Percentiles rank a stretch among this genome's conserved stretches.
These are phyloP conservation scores for Colletotrichum sp. DNA, from an alignment of 2,329 filamentous ascomycete species.

Conservation along the genomic window DNA sequence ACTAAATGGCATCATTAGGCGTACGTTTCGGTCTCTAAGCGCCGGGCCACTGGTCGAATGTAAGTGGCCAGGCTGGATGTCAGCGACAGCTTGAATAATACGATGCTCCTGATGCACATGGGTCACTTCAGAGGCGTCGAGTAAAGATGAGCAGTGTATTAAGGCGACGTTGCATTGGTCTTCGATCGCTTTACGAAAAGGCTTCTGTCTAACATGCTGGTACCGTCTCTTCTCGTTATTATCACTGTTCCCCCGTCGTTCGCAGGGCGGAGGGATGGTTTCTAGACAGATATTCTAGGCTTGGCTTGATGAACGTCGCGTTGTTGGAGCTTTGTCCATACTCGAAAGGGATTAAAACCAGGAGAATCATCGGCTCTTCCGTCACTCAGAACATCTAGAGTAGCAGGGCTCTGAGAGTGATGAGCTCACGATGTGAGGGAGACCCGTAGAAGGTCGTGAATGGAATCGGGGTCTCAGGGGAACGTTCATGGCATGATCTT, in stretches of 20 bases:
- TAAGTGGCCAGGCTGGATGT: neutral
- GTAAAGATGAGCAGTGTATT: neutral
- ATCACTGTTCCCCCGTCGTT: neutral
- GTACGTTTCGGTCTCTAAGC: neutral
- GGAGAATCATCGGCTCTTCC: neutral
- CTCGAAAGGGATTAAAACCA: accelerated
- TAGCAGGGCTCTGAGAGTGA: too few relatives aligned
- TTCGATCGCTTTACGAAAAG: neutral
- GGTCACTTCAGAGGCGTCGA: accelerated
- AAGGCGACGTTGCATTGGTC: neutral
- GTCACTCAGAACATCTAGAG: too few relatives aligned
- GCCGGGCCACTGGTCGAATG: neutral
- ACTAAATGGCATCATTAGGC: accelerated
- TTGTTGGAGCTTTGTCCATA: neutral
- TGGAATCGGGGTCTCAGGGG: too few relatives aligned
- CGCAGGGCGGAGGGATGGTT: accelerated
- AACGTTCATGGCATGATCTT: neutral
- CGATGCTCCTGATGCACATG: accelerated
- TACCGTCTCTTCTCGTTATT: neutral
- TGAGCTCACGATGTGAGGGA: too few relatives aligned
- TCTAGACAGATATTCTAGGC: accelerated
- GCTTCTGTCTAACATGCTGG: neutral
- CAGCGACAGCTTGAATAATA: neutral
- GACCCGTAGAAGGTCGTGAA: too few relatives aligned
- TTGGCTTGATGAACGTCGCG: accelerated